Conservation (phyloP, 148 eudicot genomes). For the Amaranthus palmeri region DNA sequence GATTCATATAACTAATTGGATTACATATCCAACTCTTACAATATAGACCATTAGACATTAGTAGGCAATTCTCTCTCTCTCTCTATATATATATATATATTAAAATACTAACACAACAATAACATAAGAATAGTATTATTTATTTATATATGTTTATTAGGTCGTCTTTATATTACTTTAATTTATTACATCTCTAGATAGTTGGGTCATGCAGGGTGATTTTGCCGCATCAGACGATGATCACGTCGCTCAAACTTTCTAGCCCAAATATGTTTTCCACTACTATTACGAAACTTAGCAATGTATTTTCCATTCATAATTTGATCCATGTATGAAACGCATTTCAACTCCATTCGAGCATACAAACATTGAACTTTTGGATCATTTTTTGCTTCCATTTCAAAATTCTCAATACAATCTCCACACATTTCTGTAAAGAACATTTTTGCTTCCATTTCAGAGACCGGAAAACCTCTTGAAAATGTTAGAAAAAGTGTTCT, state of each 20-base stretch:
- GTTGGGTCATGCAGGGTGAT: too few relatives aligned
- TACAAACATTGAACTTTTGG: slow-evolving; percentile 24
- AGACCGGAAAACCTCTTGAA: slow-evolving; percentile 36
- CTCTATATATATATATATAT: too few relatives aligned
- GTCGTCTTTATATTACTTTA: too few relatives aligned
- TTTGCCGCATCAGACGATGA: neutral
- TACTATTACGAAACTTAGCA: slow-evolving; percentile 27
- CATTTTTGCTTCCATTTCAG: slow-evolving; percentile 19
- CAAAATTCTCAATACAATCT: slow-evolving; percentile 28
- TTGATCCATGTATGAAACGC: slow-evolving; percentile 20
- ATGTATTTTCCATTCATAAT: slow-evolving; percentile 26
- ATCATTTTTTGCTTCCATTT: slow-evolving; percentile 13
- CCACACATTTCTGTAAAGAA: slow-evolving; percentile 32
- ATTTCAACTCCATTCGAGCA: slow-evolving; percentile 25
- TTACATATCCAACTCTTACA: too few relatives aligned
- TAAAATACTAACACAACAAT: too few relatives aligned
- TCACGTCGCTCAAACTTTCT: slow-evolving; percentile 35
- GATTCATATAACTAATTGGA: too few relatives aligned
- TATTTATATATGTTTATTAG: too few relatives aligned
- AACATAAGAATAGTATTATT: too few relatives aligned
- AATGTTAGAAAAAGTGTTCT: slow-evolving; percentile 37
- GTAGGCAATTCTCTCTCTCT: too few relatives aligned
- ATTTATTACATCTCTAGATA: too few relatives aligned
- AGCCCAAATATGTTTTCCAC: slow-evolving; percentile 45
- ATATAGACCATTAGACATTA: too few relatives aligned